Base-by-base conservation (phyloP, 2,329 filamentous ascomycete species). In the Cucurbitaria berberidis region DNA sequence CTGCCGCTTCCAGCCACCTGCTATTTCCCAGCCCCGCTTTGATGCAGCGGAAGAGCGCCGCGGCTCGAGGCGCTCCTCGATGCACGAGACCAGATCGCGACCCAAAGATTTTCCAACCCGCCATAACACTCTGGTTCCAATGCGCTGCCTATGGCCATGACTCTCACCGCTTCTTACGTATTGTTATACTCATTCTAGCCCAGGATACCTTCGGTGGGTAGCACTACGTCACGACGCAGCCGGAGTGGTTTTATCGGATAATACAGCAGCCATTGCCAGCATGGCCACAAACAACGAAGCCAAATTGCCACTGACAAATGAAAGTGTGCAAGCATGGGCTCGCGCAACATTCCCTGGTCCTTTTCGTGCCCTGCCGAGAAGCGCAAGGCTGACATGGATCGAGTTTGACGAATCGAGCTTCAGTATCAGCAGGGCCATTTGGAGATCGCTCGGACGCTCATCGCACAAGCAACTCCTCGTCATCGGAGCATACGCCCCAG, bases 201-300 rank as follows among this genome's bases (percentile, higher is more conserved):
- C 15, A 11, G 8, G 15, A 30, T 8, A 13, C 5, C 15, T 30
- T 8, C 9, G 29, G 4, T 4, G 10, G 8, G 29, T 6, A 30
- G 10, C 29, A 10, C 3, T 13, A 13, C 29, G 29, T 30, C 30
- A 34, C 30, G 13, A 34, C 30, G 13, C 30, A 10, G 15, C 15
- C 13, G 30, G 30, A n/a, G 30, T 34, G 30, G 9, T 3, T 8
- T 30, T 13, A n/a, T 34, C 30, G 4, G 8, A 10, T 5, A 13
- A 13, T 39, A 16, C 30, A 5, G 13, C 10, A 16, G 13, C 30
- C 6, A 34, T 38, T 30, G 45, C 48, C 29, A 54, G 49, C 45
- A 69, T 69, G 66, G 44, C 62, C 58, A 59, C 64, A 41, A 65
- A 63, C 60, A 64, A 63, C 56, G 66, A 69, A 50, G 55, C 61